These are phyloP conservation scores for Mariannaea elegans DNA, from an alignment of 2,329 filamentous ascomycete genomes.

Conservation along the genomic window DNA sequence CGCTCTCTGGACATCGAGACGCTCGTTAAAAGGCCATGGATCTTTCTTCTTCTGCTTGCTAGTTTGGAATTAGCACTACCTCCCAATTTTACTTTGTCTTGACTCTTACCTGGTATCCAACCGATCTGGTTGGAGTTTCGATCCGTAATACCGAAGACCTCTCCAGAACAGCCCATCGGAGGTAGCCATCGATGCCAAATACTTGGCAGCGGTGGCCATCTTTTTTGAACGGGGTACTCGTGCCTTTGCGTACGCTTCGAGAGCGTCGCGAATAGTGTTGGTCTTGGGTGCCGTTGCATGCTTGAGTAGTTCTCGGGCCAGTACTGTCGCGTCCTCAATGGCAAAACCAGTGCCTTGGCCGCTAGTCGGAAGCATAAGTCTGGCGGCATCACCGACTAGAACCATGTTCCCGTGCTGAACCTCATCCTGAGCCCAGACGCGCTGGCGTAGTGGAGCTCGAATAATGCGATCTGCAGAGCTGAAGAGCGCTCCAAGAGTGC, in stretches of 20 bases:
- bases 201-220: conserved; percentile 31
- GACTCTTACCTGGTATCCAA: conserved; percentile 13
- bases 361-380: conserved; percentile 38
- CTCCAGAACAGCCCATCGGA: conserved; percentile 30
- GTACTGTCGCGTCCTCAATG: conserved; percentile 37
- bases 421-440: conserved; percentile 35
- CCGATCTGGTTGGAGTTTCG: conserved; percentile 26
- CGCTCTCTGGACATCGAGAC: conserved; percentile 23
- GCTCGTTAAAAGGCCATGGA: conserved; percentile 33
- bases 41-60: conserved; percentile 26
- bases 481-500: conserved; percentile 30
- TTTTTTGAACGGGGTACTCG: conserved; percentile 33
- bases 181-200: conserved; percentile 23
- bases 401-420: conserved; percentile 33
- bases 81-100: neutral
- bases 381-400: conserved; percentile 35
- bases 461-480: conserved; percentile 36
- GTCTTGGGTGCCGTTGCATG: conserved; percentile 4
- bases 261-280: conserved; percentile 11
- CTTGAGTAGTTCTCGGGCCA: conserved; percentile 30
- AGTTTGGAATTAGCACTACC: neutral
- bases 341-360: conserved; percentile 39
- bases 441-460: conserved; percentile 35
- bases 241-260: conserved; percentile 31
- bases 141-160: conserved; percentile 27